phyloP scores from a whole-genome alignment of 768 basidiomycete genomes.

The Pilatotrama ljubarskyi region DNA sequence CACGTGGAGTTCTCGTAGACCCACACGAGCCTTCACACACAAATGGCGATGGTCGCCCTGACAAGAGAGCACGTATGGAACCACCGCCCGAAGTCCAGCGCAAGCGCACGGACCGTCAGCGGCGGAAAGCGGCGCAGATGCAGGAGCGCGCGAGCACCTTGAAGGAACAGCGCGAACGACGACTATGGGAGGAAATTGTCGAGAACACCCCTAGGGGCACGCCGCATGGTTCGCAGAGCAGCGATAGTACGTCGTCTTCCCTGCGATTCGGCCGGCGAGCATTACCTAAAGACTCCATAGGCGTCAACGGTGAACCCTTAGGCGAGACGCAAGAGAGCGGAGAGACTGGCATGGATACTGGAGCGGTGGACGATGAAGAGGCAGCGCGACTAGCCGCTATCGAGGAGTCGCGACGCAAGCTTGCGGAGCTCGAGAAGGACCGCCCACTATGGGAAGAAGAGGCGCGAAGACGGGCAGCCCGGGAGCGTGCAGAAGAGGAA shows the following conservation, averaged over 20 bases:
- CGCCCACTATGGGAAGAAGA: conserved; percentile 60
- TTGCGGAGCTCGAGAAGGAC: conserved; percentile 67
- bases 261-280: not conserved
- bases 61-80: conserved; percentile 18
- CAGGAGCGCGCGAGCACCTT: not conserved
- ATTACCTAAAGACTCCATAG: not conserved
- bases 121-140: not conserved
- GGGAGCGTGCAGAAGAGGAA: conserved; percentile 42
- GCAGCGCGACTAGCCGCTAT: conserved; percentile 44
- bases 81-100: not conserved
- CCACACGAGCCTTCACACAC: not conserved
- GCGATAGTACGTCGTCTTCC: not conserved
- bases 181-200: conserved; percentile 6
- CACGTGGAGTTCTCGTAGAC: not conserved
- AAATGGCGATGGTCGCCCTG: not conserved
- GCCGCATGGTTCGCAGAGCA: conserved; percentile 10
- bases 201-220: not conserved
- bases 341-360: not conserved
- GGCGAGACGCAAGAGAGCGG: not conserved
- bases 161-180: conserved; percentile 8
- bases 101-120: conserved; percentile 14
- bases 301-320: not conserved
- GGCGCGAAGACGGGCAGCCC: conserved; percentile 48
- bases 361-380: conserved; percentile 32
- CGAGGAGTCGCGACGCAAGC: conserved; percentile 64